phyloP scores from a whole-genome alignment of 1,139 yeast species.

The Saccharomyces hybrid region DNA sequence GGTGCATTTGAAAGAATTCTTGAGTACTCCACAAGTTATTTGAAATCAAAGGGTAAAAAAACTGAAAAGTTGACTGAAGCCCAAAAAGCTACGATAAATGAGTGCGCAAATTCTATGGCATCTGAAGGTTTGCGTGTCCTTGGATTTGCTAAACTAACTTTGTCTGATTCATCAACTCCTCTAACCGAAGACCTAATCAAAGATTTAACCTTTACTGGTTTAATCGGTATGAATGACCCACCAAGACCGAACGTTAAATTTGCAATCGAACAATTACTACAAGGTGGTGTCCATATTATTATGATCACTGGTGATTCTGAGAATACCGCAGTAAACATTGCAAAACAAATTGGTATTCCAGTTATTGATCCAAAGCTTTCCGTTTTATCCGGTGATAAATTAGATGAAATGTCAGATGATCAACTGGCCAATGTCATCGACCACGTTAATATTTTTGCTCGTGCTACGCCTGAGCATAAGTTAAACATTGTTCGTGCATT shows the following conservation, averaged over 20 bases:
- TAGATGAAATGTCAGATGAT: conserved; percentile 64
- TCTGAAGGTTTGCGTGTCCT: conserved; percentile 80
- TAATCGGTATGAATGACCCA: conserved; percentile 94
- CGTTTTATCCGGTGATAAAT: conserved; percentile 75
- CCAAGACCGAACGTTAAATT: conserved; percentile 78
- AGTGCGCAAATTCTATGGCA: conserved; percentile 61
- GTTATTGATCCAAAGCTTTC: conserved; percentile 51
- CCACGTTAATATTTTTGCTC: conserved; percentile 84
- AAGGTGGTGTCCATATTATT: conserved; percentile 90
- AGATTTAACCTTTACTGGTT: conserved; percentile 69
- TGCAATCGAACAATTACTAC: conserved; percentile 65
- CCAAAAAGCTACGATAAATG: conserved; percentile 39
- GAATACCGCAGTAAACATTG: conserved; percentile 83
- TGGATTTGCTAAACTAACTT: conserved; percentile 53
- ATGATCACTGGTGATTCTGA: conserved; percentile 98
- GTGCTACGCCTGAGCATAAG: conserved; percentile 96
- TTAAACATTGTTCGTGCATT: conserved; percentile 85
- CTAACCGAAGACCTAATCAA: conserved; percentile 40
- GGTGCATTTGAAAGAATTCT: conserved; percentile 85
- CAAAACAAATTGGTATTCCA: conserved; percentile 88
- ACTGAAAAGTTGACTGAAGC: conserved; percentile 46
- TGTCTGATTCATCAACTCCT: conserved; percentile 33
- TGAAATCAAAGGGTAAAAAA: conserved; percentile 48
- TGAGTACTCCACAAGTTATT: conserved; percentile 51
- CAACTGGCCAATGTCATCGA: conserved; percentile 67